Conservation (phyloP, 2,329 filamentous ascomycete species). For the Botrytis byssoidea region DNA sequence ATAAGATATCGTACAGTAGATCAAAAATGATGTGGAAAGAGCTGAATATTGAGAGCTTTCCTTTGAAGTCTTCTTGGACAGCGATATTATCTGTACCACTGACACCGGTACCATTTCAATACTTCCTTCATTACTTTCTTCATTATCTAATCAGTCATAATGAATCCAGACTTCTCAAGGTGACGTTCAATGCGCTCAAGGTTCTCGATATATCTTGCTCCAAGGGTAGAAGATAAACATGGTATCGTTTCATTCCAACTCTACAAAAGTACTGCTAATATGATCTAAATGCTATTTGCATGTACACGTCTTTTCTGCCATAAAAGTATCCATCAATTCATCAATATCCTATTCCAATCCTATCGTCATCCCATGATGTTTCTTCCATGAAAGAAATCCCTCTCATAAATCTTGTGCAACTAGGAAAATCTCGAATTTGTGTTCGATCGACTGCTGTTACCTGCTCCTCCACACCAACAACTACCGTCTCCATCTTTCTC, state of each 20-base stretch:
- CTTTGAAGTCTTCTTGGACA: background rate
- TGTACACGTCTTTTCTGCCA: no score
- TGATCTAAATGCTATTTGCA: background rate
- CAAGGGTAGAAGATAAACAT: background rate
- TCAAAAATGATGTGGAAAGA: background rate
- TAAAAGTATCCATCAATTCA: background rate
- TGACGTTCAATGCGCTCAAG: background rate
- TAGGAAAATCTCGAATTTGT: conserved; percentile 19
- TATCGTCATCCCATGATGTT: background rate
- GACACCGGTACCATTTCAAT: background rate
- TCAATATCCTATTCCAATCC: background rate
- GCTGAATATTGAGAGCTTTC: background rate
- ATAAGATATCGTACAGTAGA: background rate
- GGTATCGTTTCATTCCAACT: background rate
- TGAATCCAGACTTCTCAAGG: background rate
- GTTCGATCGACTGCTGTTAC: conserved; percentile 7
- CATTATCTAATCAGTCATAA: background rate
- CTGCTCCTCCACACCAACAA: conserved; percentile 55
- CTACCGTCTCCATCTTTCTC: conserved; percentile 74
- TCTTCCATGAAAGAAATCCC: background rate
- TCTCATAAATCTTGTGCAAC: background rate
- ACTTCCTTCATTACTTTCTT: background rate
- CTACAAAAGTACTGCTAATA: background rate
- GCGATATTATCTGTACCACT: background rate
- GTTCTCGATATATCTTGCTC: background rate